Percentiles rank a stretch among this genome's conserved stretches.
phyloP scores from a whole-genome alignment of 345 rosid species.

The Sonneratia caseolaris region DNA sequence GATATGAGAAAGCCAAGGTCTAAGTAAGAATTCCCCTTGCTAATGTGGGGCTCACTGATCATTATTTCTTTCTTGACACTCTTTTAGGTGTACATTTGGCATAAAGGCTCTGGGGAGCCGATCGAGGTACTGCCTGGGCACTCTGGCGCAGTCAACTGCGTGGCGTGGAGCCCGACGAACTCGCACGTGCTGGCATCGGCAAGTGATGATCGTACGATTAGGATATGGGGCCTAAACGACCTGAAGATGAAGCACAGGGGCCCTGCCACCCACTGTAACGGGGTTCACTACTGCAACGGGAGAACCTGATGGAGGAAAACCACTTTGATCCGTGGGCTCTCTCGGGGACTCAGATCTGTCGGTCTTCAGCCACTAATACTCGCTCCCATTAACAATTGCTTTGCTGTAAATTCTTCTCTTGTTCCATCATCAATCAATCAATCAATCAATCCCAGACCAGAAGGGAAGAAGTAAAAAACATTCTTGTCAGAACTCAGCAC shows the following conservation, averaged over 20 bases:
- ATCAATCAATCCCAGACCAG: conserved; percentile 13
- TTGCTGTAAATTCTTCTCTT: conserved; percentile 34
- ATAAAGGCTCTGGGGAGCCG: conserved; percentile 37
- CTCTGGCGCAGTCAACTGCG: conserved; percentile 50
- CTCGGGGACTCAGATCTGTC: neutral
- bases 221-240: conserved; percentile 50
- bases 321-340: neutral
- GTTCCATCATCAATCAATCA: conserved; percentile 10
- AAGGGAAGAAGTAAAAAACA: conserved; percentile 19
- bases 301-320: conserved; percentile 16
- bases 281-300: conserved; percentile 36
- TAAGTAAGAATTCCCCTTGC: neutral
- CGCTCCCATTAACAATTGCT: conserved; percentile 25
- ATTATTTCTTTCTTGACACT: conserved; percentile 1
- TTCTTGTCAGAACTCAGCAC: conserved; percentile 20
- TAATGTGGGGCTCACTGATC: neutral
- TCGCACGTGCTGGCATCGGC: conserved; percentile 41
- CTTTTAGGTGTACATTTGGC: conserved; percentile 61
- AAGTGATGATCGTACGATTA: conserved; percentile 45
- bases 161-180: conserved; percentile 40
- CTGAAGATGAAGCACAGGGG: conserved; percentile 19
- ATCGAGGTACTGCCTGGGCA: conserved; percentile 48
- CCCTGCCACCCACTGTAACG: conserved; percentile 21
- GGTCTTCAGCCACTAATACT: neutral
- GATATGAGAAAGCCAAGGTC: neutral